Evolutionary conservation across 2,329 filamentous ascomycete species (phyloP).

Genomic region (Ascochyta fabae): DNA sequence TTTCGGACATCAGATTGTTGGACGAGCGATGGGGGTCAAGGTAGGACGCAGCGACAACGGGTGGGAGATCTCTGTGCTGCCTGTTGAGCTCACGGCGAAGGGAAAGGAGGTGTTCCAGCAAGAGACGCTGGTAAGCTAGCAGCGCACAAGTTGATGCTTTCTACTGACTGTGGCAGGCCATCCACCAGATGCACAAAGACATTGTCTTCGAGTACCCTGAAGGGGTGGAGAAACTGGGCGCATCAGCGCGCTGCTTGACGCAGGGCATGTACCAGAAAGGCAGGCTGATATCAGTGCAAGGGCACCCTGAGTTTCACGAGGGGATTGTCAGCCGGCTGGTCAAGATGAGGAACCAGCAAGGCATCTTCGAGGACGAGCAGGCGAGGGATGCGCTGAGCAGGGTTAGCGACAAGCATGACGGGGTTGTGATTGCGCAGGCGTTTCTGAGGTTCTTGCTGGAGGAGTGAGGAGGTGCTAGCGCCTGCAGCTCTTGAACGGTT

Average conservation of each 20-base stretch:
- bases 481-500: not conserved
- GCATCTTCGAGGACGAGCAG: constrained; percentile 72
- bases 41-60: constrained; percentile 72
- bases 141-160: not conserved
- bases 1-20: constrained; percentile 88
- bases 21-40: constrained; percentile 70
- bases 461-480: constrained; percentile 32
- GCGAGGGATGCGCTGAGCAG: constrained; percentile 73
- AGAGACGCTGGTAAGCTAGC: constrained; percentile 61
- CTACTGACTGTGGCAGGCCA: constrained; percentile 55
- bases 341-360: constrained; percentile 66
- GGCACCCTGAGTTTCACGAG: constrained; percentile 82
- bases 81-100: constrained; percentile 69
- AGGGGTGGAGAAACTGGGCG: constrained; percentile 68
- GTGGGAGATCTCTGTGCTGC: constrained; percentile 82
- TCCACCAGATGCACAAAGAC: constrained; percentile 90
- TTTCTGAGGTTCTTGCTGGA: constrained; percentile 81
- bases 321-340: constrained; percentile 75
- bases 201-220: constrained; percentile 70
- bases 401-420: constrained; percentile 75
- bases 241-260: constrained; percentile 71
- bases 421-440: constrained; percentile 72
- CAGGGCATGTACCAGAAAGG: constrained; percentile 78
- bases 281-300: constrained; percentile 77
- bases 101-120: constrained; percentile 75